These are phyloP conservation scores for Hyphopichia khmerensis DNA, from an alignment of 1,139 yeast species.

Conservation along the genomic window DNA sequence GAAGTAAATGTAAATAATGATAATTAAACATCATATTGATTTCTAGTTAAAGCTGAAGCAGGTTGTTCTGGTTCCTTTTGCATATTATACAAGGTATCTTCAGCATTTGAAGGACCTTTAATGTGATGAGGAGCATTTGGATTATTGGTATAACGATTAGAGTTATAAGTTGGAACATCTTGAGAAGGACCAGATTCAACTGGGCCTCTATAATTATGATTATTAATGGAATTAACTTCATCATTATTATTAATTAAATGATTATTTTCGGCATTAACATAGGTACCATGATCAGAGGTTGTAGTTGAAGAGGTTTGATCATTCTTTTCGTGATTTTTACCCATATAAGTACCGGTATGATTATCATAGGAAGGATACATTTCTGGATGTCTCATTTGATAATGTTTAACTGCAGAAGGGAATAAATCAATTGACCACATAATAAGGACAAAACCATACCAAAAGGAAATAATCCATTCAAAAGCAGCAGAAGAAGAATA, in stretches of 20 bases:
- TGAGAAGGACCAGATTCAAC: slow-evolving; percentile 1
- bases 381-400: slow-evolving; percentile 25
- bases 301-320: background rate
- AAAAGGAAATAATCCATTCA: slow-evolving; percentile 84
- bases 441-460: slow-evolving; percentile 72
- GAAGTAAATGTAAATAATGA: no score
- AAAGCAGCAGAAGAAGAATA: slow-evolving; percentile 49
- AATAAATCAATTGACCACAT: slow-evolving; percentile 69
- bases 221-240: no score
- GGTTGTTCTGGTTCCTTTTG: background rate
- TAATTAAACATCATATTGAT: background rate
- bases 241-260: background rate
- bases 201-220: slow-evolving; percentile 1
- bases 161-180: background rate
- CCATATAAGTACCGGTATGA: background rate
- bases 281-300: slow-evolving; percentile 3
- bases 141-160: background rate
- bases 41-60: background rate
- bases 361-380: slow-evolving; percentile 5
- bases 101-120: background rate
- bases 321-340: background rate
- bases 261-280: slow-evolving; percentile 1
- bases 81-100: background rate
- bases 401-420: slow-evolving; percentile 52
- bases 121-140: background rate